phyloP scores from a whole-genome alignment of 2,329 filamentous ascomycete species.

The Neocatenulostroma microsporum region DNA sequence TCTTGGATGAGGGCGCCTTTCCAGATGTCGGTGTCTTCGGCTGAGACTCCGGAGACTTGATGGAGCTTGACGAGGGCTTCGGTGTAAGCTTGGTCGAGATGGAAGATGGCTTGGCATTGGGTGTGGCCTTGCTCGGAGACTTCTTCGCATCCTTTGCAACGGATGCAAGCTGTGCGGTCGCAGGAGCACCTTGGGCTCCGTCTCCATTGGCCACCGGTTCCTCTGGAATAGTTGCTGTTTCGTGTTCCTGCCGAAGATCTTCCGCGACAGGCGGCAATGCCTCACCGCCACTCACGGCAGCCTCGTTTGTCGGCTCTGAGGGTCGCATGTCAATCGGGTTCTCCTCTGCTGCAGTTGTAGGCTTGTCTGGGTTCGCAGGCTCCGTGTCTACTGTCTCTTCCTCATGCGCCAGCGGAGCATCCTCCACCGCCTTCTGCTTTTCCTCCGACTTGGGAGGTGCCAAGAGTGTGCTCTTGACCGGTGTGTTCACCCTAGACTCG shows the following conservation, averaged over 20 bases:
- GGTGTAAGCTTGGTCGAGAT: conserved; percentile 15
- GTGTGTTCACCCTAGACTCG: conserved; percentile 29
- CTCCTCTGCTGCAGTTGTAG: conserved; percentile 36
- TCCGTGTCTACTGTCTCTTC: conserved; percentile 17
- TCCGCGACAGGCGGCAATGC: conserved; percentile 30
- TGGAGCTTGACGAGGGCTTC: conserved; percentile 9
- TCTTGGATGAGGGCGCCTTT: conserved; percentile 9
- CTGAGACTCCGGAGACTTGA: conserved; percentile 14
- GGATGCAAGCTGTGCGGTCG: conserved; percentile 5
- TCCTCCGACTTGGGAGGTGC: conserved; percentile 4
- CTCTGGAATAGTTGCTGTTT: too few species aligned
- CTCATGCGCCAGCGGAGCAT: conserved; percentile 3
- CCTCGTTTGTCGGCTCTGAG: conserved; percentile 32
- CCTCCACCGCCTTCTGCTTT: conserved; percentile 9
- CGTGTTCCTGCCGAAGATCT: conserved; percentile 17
- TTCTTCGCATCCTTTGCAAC: conserved; percentile 5
- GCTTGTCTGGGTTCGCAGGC: conserved; percentile 38
- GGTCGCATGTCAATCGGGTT: conserved; percentile 34
- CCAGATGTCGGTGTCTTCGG: conserved; percentile 12
- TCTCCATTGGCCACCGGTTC: conserved; percentile 1
- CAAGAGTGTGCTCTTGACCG: conserved; percentile 21
- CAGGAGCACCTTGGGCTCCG: conserved; percentile 6
- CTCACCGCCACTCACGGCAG: conserved; percentile 32
- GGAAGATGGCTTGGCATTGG: conserved; percentile 12
- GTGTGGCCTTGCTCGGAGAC: conserved; percentile 6